Base-by-base conservation (phyloP, 768 basidiomycete genomes). In the Suillus luteus region DNA sequence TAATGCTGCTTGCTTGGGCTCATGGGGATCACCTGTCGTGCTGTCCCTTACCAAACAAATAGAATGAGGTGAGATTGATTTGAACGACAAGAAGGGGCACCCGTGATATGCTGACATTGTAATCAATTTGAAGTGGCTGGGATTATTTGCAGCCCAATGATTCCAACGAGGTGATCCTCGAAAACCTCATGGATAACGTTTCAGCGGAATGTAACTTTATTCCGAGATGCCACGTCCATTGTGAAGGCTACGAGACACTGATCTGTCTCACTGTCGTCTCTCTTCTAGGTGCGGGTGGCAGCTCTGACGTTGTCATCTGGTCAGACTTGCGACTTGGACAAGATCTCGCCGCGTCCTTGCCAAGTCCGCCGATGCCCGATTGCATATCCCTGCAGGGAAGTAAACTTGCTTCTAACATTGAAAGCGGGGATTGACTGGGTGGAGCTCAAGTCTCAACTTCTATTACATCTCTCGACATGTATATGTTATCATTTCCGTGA, bases 1-100 rank as follows among this genome's bases (percentile, higher is more conserved):
- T 41, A 37, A 55, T 64, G 59, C 38, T 59, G 64, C 48, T 49
- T 68, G 57, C 35, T 31, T 31, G 0, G 31, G 31, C 31, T 44
- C n/a, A 10, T 91, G 24, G 90, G 57, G 89, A 91, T 73, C 87
- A 89, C 65, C 78, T 91, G 3, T 91, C 91, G 82, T 85, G 10
- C 78, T 92, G 9, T 81, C 87, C 62, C 79, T 92, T 19, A 86
- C 87, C 3, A 88, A 91, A 69, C 76, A 81, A 33, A 85, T 92
- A 11, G 88, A 92, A 73, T 72, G 81, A 61, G 80, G 81, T 0
- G 69, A 84, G 6, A 70, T 92, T 9, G 75, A 14, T 22, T 40
- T 67, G 24, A 58, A 12, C 60, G 31, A 44, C 27, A 61, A n/a
- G 22, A 40, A 62, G 8, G 12, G 33, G 41, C 5, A 49, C 22